Evolutionary conservation across 768 basidiomycete species (phyloP), one percentile per base, ranked within the genome.

Genomic region (Mycena floridula): DNA sequence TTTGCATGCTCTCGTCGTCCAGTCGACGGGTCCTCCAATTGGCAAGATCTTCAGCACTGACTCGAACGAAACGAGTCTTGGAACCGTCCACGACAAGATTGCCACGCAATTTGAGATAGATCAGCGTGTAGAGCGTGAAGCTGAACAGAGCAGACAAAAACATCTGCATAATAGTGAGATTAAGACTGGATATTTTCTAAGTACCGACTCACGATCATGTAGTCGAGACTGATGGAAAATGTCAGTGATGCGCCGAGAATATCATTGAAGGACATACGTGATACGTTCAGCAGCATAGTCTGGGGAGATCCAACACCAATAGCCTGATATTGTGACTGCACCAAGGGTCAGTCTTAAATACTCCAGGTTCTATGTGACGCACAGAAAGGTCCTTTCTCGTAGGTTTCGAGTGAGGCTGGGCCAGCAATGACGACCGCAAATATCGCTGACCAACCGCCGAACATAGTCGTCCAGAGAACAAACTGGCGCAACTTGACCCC

Each of bases 231-330:
- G 36, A 45, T 9, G 22, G 23, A 40, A 13, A 41, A 7, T 36
- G 12, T 12, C 35, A 2, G 23, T 27, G n/a, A n/a, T n/a, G n/a
- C n/a, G n/a, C n/a, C n/a, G n/a, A n/a, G 37, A 20, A 9, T 21
- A 8, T 8, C 15, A 25, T 5, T 39, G 3, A 35, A 32, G 15
- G 12, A 57, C 64, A 20, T 51, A 67, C 65, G 51, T 50, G n/a
- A 65, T 55, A 3, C 62, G 59, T 37, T 61, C 48, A 0, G 50
- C 26, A 1, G 50, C 46, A 44, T 70, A 70, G 11, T 52, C 49
- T 15, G 52, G 46, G 6, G 63, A 52, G n/a, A 70, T 69, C 67
- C 68, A 69, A 46, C 65, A 69, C 62, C 64, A 69, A 35, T 61
- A 57, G 0, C 61, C 66, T 0, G 62, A 59, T n/a, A 69, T 61